Evolutionary conservation across 306 rosid genomes (phyloP).

Genomic region (Prunus armeniaca): DNA sequence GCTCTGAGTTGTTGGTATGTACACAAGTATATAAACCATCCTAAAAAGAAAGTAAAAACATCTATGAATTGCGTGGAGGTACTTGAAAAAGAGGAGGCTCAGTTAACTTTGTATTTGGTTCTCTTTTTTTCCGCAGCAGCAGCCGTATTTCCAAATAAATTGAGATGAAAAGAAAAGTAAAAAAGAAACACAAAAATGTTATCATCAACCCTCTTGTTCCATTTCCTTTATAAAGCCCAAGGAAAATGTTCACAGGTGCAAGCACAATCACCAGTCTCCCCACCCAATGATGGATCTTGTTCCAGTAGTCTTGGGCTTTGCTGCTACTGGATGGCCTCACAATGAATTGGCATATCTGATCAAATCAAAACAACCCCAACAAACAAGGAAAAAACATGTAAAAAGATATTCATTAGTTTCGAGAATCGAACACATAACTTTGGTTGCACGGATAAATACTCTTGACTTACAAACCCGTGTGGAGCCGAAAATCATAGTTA

Average conservation of each 20-base stretch:
- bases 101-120: not conserved
- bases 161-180: not conserved
- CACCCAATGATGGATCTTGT: not conserved
- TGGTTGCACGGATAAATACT: no score
- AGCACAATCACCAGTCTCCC: not conserved
- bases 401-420: not conserved
- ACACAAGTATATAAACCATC: not conserved
- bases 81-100: conserved; percentile 3
- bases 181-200: not conserved
- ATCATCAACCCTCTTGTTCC: not conserved
- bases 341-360: not conserved
- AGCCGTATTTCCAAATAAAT: not conserved
- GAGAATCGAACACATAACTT: not conserved
- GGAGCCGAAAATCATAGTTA: no score
- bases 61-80: not conserved
- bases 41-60: not conserved
- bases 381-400: not conserved
- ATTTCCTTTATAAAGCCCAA: not conserved
- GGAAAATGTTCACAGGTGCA: not conserved
- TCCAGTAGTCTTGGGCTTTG: not conserved
- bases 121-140: not conserved
- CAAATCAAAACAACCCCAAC: not conserved
- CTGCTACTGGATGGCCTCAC: not conserved
- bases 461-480: no score
- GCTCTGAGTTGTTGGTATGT: not conserved